Conservation (phyloP, 1,284 basidiomycete genomes). For the Pyrrhoderma noxium region DNA sequence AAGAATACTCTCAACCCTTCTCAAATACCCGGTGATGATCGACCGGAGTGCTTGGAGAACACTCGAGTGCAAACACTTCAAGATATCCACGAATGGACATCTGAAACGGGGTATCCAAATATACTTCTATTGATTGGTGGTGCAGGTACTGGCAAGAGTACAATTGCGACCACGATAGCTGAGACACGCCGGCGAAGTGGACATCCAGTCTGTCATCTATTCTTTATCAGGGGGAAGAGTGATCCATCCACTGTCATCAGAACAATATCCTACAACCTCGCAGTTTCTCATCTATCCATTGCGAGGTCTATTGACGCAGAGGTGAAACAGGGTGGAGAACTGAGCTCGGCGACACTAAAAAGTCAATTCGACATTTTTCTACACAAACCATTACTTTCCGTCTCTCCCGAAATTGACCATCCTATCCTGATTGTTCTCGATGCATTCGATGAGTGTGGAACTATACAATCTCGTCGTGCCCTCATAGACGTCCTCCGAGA, state of each 20-base stretch:
- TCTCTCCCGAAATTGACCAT: not conserved
- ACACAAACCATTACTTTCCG: not conserved
- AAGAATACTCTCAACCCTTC: no score
- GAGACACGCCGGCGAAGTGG: not conserved
- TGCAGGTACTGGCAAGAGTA: slow-evolving; percentile 15
- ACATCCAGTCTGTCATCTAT: not conserved
- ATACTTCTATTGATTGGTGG: slow-evolving; percentile 19
- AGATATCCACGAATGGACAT: no score
- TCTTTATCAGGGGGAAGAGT: not conserved
- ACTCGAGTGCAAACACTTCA: no score
- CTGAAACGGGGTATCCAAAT: no score
- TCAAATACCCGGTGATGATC: no score
- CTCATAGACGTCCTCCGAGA: not conserved
- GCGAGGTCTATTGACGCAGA: not conserved
- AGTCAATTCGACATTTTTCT: no score
- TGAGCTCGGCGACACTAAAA: no score
- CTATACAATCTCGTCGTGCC: no score
- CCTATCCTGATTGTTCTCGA: slow-evolving; percentile 13
- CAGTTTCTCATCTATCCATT: not conserved
- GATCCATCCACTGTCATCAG: not conserved
- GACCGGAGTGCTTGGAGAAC: no score
- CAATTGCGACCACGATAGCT: slow-evolving; percentile 4
- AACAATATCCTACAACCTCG: slow-evolving; percentile 1
- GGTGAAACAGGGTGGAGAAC: no score
- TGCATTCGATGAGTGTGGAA: slow-evolving; percentile 16